A percentile compares a stretch with the other conserved stretches of the same genome.
Evolutionary conservation across 306 rosid species (phyloP).

Genomic region (Dalbergia cultrata): DNA sequence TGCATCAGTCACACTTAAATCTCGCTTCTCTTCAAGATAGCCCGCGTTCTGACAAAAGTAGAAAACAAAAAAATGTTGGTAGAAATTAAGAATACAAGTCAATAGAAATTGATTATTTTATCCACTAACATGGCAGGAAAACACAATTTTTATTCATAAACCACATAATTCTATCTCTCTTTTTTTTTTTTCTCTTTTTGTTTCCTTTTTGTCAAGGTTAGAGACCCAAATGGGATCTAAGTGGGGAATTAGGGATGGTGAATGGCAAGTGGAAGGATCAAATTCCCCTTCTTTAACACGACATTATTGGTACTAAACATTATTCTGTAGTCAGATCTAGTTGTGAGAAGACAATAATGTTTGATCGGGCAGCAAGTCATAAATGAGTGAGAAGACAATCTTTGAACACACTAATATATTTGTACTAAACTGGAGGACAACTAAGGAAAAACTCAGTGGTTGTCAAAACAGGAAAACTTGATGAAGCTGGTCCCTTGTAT

Average conservation of each 20-base stretch:
- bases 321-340: too few species aligned
- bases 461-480: too few species aligned
- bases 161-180: background rate
- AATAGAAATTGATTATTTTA: conserved; percentile 6
- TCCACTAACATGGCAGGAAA: background rate
- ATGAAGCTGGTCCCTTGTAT: too few species aligned
- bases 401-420: background rate
- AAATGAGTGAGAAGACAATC: background rate
- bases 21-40: conserved; percentile 66
- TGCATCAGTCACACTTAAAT: conserved; percentile 63
- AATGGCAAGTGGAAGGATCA: background rate
- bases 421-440: too few species aligned
- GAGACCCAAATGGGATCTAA: background rate
- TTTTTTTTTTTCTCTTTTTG: background rate
- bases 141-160: background rate
- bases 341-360: too few species aligned
- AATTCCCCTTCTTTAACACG: background rate
- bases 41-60: conserved; percentile 71
- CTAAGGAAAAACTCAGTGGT: too few species aligned
- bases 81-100: conserved; percentile 7
- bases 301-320: background rate
- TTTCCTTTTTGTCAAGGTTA: background rate
- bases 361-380: too few species aligned
- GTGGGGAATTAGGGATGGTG: background rate
- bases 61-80: conserved; percentile 31